Base-by-base conservation (phyloP, 768 basidiomycete genomes). In the Neoboletus magnificus region DNA sequence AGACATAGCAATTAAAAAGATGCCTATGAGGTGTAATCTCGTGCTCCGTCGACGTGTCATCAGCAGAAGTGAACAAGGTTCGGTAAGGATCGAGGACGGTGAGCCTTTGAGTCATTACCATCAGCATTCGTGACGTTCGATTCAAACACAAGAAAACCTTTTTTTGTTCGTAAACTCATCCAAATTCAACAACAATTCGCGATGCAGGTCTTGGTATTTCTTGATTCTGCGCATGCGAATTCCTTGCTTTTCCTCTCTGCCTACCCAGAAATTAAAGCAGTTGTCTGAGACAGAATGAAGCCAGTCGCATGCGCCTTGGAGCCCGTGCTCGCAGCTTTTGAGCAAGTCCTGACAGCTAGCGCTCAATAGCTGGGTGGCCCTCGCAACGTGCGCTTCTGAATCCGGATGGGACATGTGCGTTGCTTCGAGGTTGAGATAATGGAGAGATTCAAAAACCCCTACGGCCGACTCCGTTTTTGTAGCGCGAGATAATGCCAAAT, bases 1-100 rank as follows among this genome's bases (percentile, higher is more conserved):
- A 90, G 29, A 87, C 80, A 61, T 85, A 91, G 48, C 84, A 87
- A 53, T 88, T 74, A 61, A 91, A 91, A 9, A 91, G 73, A 64
- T 84, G 82, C 39, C 84, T 81, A 68, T 90, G 88, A 0, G 84
- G 80, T 1, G 82, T 83, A 13, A 77, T 70, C 8, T 80, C 77
- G n/a, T 70, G 57, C 15, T 69, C 65, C 50, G 61, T 52, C 29
- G 52, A 57, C 16, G 57, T 49, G 43, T 68, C 71, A 52, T 68
- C 68, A 22, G 56, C 60, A 5, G 74, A 61, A 32, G 79, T 77
- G 50, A 88, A 82, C 0, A 76, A 75, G 12, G 71, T 64, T 5
- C 78, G 74, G 62, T 89, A 90, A 2, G 86, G 86, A 32, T 85
- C 84, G 1, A 89, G 68, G 13, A 90, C 76, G 4, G 63, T 46